phyloP scores from a whole-genome alignment of 2,329 filamentous ascomycete genomes.

The Penicillium sp. region DNA sequence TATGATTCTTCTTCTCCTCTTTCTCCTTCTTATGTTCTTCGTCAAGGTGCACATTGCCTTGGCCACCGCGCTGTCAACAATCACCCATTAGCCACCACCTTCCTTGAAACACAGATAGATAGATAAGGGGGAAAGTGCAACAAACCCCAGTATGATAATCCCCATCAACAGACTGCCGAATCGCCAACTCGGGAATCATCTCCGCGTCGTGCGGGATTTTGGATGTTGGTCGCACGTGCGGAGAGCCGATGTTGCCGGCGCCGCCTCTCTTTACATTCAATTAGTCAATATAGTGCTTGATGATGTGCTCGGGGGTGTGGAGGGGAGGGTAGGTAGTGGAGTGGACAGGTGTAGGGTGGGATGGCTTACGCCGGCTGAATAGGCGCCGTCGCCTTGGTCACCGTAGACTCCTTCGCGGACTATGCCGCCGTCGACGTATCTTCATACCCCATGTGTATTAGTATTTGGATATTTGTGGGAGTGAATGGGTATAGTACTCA shows the following conservation, averaged over 20 bases:
- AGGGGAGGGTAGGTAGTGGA: too few species aligned
- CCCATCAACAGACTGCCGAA: constrained; percentile 37
- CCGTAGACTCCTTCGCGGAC: constrained; percentile 44
- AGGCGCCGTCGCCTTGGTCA: constrained; percentile 47
- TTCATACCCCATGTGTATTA: too few species aligned
- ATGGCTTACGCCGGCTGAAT: constrained; percentile 45
- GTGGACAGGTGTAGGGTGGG: too few species aligned
- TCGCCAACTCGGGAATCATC: constrained; percentile 43
- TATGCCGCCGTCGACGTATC: constrained; percentile 47
- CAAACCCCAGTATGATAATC: constrained; percentile 39
- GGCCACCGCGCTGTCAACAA: constrained; percentile 37
- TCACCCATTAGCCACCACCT: too few species aligned
- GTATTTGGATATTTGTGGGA: constrained; percentile 7
- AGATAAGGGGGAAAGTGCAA: too few species aligned
- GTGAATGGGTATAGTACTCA: too few species aligned
- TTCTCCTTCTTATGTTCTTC: constrained; percentile 31
- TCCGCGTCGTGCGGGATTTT: constrained; percentile 39
- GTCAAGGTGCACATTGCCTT: constrained; percentile 37
- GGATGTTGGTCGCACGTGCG: constrained; percentile 34
- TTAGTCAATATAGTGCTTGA: too few species aligned
- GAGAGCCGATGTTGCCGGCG: constrained; percentile 45
- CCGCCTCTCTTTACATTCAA: too few species aligned
- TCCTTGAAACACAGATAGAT: too few species aligned
- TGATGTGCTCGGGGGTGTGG: background rate
- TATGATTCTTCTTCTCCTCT: too few species aligned